Percentiles rank a stretch among this genome's conserved stretches.
These are phyloP conservation scores for Mortierella sp. DNA, from an alignment of 371 early-diverging fungal species.

Conservation along the genomic window DNA sequence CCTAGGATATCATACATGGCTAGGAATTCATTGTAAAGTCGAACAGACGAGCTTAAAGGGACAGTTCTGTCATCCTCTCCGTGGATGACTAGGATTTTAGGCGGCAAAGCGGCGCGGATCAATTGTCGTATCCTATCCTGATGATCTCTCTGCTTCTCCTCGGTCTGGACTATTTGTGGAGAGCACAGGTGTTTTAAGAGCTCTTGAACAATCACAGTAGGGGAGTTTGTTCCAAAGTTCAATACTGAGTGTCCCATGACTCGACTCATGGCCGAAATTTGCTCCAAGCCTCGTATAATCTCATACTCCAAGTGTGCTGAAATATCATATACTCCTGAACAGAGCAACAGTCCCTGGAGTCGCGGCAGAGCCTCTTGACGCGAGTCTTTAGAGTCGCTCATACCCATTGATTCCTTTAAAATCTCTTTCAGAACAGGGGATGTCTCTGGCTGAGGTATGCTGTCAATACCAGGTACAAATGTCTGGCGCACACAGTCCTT, in stretches of 20 bases:
- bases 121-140: not conserved
- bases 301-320: slow-evolving; percentile 67
- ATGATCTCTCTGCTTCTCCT: too few relatives aligned
- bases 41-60: slow-evolving; percentile 24
- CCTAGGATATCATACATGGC: slow-evolving; percentile 9
- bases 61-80: slow-evolving; percentile 35
- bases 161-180: not conserved
- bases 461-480: not conserved
- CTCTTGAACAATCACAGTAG: slow-evolving; percentile 15
- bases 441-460: not conserved
- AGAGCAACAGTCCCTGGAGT: slow-evolving; percentile 18
- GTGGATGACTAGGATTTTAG: slow-evolving; percentile 33
- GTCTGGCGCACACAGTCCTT: slow-evolving; percentile 10
- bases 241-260: slow-evolving; percentile 61
- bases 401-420: not conserved
- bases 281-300: slow-evolving; percentile 71
- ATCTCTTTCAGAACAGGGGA: slow-evolving; percentile 7
- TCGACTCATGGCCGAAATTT: slow-evolving; percentile 75
- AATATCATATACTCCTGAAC: slow-evolving; percentile 74
- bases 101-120: slow-evolving; percentile 14
- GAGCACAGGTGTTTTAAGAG: not conserved
- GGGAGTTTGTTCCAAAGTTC: slow-evolving; percentile 18
- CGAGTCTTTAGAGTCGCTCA: not conserved
- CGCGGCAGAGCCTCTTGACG: slow-evolving; percentile 4
- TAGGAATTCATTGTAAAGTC: slow-evolving; percentile 12